Base-by-base conservation (phyloP, 805 yeast genomes). In the Pichia cabralensis region DNA sequence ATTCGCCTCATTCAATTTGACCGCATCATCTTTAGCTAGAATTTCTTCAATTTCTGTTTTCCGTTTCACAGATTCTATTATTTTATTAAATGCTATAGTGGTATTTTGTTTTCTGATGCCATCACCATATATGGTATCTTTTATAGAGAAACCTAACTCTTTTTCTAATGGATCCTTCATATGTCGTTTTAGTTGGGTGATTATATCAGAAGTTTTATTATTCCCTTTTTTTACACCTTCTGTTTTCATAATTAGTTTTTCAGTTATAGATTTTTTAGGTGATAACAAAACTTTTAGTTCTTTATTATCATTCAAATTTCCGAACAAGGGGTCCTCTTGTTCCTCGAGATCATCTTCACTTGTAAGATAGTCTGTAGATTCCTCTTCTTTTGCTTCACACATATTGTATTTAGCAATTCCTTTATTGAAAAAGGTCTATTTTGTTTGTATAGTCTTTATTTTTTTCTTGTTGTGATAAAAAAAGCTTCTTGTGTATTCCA, bases 131-230 rank as follows among this genome's bases (percentile, higher is more conserved):
- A 25, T 9, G 3, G 10, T 26, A 14, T 33, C 26, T 5, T 26
- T 25, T 3, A 35, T 13, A 10, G 40, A 36, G 29, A 36, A 36
- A 13, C 40, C 40, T 8, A 36, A 19, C n/a, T 36, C 40, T 32
- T 32, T 29, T 15, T 36, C 40, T 9, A 36, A 29, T 14, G 40
- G 20, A 25, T 32, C 27, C 6, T 28, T 29, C 33, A 32, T 36
- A n/a, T 20, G 30, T 4, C 5, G 12, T 22, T 32, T 20, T 8
- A 36, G n/a, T 24, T 31, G 36, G 8, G 28, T 26, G 16, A 36
- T 28, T 17, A 36, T 36, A 20, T 36, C 35, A 15, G 23, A 2
- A n/a, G 19, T 21, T 5, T 22, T 17, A 5, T 7, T 21, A 5
- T 7, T n/a, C 8, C 12, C 17, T 24, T 17, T 18, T 19, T 22